Evolutionary conservation across 805 yeast genomes (phyloP).

Genomic region (Schizosaccharomyces lindneri): DNA sequence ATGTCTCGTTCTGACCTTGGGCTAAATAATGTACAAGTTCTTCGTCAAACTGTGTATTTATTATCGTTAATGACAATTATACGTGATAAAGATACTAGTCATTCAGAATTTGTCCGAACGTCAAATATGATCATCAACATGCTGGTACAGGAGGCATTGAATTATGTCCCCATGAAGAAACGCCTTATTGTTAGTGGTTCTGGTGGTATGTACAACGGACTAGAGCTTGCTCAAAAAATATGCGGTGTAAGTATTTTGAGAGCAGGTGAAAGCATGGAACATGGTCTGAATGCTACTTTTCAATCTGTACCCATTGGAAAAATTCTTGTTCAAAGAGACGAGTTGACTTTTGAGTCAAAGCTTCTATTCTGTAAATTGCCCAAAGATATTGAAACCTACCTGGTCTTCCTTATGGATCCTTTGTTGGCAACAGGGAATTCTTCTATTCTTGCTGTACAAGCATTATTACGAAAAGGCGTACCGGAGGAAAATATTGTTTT

Average conservation of each 20-base stretch:
- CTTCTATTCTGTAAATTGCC: conserved; percentile 77
- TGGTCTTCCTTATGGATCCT: conserved; percentile 52
- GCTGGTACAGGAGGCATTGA: conserved; percentile 18
- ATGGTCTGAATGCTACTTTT: neutral
- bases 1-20: neutral
- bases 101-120: conserved; percentile 14
- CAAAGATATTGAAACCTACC: conserved; percentile 38
- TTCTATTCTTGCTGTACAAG: conserved; percentile 79
- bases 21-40: conserved; percentile 13
- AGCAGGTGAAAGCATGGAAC: conserved; percentile 84
- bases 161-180: conserved; percentile 69
- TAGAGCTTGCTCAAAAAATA: conserved; percentile 64
- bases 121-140: neutral
- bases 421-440: conserved; percentile 85
- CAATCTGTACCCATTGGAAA: neutral
- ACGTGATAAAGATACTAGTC: conserved; percentile 51
- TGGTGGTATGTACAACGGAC: conserved; percentile 22
- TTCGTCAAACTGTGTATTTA: conserved; percentile 78
- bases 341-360: neutral
- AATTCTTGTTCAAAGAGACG: neutral
- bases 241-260: conserved; percentile 95
- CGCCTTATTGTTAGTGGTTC: conserved; percentile 40
- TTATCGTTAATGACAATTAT: conserved; percentile 71
- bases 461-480: conserved; percentile 59
- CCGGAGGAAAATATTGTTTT: conserved; percentile 34